A percentile compares a stretch with the other conserved stretches of the same genome.
phyloP scores from a whole-genome alignment of 257 asterid species.

The Solanum corneliomulleri region DNA sequence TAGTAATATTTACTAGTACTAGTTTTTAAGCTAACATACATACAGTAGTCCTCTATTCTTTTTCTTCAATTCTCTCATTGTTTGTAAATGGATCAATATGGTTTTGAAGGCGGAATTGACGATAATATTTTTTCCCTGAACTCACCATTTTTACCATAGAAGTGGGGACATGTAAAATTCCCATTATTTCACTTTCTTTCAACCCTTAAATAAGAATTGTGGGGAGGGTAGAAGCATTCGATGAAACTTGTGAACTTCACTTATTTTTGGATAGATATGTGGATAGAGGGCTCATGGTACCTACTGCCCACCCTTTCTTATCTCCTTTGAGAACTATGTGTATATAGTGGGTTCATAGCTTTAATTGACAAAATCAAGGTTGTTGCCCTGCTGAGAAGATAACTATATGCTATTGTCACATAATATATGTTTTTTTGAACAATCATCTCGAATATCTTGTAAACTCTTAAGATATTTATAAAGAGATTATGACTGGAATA shows the following conservation, averaged over 20 bases:
- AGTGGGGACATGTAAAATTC: not conserved
- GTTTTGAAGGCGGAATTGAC: not conserved
- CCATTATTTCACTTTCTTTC: not conserved
- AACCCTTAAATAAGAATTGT: not conserved
- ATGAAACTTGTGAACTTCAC: not conserved
- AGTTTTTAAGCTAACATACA: not conserved
- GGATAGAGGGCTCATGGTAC: not conserved
- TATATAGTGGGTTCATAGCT: not conserved
- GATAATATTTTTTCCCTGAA: not conserved
- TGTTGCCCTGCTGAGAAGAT: not conserved
- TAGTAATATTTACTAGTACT: not conserved
- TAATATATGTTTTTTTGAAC: too few species aligned
- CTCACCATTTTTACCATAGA: not conserved
- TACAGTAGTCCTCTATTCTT: not conserved
- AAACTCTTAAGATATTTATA: not conserved
- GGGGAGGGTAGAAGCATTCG: not conserved
- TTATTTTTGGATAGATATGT: not conserved
- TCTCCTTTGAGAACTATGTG: not conserved
- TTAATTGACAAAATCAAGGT: not conserved
- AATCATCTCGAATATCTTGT: not conserved
- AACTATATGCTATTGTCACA: too few species aligned
- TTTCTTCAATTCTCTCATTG: not conserved
- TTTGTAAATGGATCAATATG: not conserved
- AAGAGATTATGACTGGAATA: not conserved
- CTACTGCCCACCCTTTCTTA: not conserved